Percentiles rank a stretch among this genome's conserved stretches.
phyloP scores from a whole-genome alignment of 1,139 yeast species.

The Geotrichum candidum region DNA sequence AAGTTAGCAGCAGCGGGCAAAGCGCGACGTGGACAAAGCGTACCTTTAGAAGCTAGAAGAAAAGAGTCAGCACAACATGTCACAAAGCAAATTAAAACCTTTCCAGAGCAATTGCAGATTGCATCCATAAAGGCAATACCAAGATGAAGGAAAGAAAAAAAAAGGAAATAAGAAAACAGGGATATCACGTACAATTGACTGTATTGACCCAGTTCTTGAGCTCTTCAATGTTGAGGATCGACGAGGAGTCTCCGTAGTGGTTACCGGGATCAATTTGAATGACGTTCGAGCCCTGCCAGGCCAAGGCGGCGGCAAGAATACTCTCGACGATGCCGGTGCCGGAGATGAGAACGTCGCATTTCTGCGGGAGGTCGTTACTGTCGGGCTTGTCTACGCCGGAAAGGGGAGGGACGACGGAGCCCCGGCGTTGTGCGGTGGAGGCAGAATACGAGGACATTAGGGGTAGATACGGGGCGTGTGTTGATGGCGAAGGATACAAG shows the following conservation, averaged over 20 bases:
- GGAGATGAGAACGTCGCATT: conserved; percentile 77
- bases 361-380: conserved; percentile 25
- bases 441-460: conserved; percentile 38
- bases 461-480: not conserved
- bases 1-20: conserved; percentile 4
- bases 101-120: not conserved
- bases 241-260: conserved; percentile 82
- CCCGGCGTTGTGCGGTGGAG: conserved; percentile 45
- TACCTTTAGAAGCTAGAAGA: conserved; percentile 12
- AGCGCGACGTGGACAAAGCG: not conserved
- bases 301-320: conserved; percentile 84
- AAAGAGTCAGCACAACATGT: not conserved
- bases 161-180: too few species aligned
- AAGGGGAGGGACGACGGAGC: conserved; percentile 74
- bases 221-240: conserved; percentile 83
- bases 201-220: conserved; percentile 71
- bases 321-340: conserved; percentile 92
- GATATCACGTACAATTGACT: conserved; percentile 36
- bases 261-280: conserved; percentile 78
- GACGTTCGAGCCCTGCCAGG: conserved; percentile 94
- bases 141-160: not conserved
- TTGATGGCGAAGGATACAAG: not conserved
- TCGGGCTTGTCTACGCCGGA: conserved; percentile 71
- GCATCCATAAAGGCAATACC: not conserved
- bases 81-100: not conserved